Conservation (phyloP, 2,329 filamentous ascomycete species). For the Pseudogymnoascus sp. region DNA sequence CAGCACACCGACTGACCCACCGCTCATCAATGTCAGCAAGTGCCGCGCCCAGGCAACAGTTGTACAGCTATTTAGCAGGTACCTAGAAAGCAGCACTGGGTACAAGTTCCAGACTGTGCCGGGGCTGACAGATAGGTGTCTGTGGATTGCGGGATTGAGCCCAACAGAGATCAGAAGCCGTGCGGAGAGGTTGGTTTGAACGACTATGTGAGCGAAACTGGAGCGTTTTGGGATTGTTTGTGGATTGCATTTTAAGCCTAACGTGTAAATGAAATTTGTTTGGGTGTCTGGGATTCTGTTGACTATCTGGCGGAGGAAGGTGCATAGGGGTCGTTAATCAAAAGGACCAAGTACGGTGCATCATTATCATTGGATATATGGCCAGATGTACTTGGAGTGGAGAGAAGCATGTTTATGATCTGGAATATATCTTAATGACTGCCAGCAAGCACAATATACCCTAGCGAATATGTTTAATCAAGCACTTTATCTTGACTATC, state of each 20-base stretch:
- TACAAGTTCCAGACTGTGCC: constrained; percentile 70
- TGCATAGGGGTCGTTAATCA: background rate
- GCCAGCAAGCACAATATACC: background rate
- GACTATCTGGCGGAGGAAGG: background rate
- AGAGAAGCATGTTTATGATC: background rate
- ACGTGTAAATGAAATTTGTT: background rate
- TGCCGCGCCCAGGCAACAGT: constrained; percentile 68
- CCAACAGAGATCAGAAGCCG: constrained; percentile 61
- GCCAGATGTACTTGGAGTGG: background rate
- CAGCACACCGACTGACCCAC: constrained; percentile 55
- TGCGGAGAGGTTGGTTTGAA: background rate
- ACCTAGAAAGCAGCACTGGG: constrained; percentile 70
- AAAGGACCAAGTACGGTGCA: background rate
- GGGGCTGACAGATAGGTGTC: constrained; percentile 68
- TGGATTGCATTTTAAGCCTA: constrained; percentile 2
- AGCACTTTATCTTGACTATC: background rate
- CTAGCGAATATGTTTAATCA: background rate
- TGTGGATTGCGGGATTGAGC: constrained; percentile 74
- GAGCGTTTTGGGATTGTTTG: background rate
- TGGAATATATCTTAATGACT: constrained; percentile 6
- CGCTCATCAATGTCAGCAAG: constrained; percentile 75
- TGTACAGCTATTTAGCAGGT: constrained; percentile 68
- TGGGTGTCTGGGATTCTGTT: background rate
- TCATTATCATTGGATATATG: background rate
- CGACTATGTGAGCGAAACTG: background rate